These are phyloP conservation scores for Amaranthus hypochondriacus DNA, from an alignment of 148 eudicot species.

Conservation along the genomic window DNA sequence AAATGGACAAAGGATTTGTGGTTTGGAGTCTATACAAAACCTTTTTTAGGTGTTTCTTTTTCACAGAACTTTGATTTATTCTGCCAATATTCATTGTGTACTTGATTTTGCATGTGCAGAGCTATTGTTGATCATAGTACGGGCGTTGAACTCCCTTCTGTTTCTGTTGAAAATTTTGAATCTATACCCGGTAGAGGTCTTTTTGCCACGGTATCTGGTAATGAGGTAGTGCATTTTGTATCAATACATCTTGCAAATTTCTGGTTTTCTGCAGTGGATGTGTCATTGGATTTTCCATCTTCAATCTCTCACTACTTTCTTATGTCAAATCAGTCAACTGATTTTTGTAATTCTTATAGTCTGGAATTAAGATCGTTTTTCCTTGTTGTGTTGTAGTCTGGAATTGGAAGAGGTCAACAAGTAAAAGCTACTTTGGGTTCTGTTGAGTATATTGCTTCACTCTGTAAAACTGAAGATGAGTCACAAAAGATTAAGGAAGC, in stretches of 20 bases:
- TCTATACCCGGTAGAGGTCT: constrained; percentile 96
- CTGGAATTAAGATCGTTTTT: constrained; percentile 36
- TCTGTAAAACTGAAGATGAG: constrained; percentile 60
- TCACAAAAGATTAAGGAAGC: constrained; percentile 74
- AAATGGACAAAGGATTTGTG: background rate
- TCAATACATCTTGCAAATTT: background rate
- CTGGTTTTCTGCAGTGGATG: background rate
- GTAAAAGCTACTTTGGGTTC: constrained; percentile 87
- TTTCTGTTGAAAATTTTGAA: constrained; percentile 82
- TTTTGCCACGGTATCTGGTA: constrained; percentile 70
- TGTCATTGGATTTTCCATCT: background rate
- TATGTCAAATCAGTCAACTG: constrained; percentile 4
- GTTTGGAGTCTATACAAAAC: background rate
- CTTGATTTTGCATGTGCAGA: constrained; percentile 47
- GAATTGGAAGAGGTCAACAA: constrained; percentile 65
- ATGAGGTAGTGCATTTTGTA: constrained; percentile 52
- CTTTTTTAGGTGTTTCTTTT: background rate
- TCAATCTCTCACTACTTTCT: background rate
- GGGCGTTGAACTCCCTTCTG: constrained; percentile 71
- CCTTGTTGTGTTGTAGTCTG: constrained; percentile 50
- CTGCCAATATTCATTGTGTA: background rate
- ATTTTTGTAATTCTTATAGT: constrained; percentile 40
- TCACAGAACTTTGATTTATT: background rate
- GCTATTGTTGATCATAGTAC: constrained; percentile 92
- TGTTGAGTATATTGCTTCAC: constrained; percentile 84